Conservation (phyloP, 2,329 filamentous ascomycete species). For the Alternaria arbusti region DNA sequence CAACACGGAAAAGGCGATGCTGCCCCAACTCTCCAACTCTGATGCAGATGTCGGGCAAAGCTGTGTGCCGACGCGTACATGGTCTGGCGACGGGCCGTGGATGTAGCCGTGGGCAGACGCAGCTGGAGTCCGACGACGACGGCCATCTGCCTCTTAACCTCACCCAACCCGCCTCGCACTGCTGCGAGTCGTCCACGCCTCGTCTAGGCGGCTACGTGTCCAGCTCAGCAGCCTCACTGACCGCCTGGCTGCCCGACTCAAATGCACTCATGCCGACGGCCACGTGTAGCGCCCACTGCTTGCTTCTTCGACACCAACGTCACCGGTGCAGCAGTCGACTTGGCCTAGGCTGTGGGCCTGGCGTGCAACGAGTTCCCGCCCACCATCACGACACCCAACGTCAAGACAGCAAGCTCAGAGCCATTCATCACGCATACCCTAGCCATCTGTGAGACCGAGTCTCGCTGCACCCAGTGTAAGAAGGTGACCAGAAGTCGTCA, state of each 20-base stretch:
- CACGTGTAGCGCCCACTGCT: constrained; percentile 22
- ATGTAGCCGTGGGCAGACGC: constrained; percentile 1
- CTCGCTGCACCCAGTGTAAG: not conserved
- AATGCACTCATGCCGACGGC: constrained; percentile 14
- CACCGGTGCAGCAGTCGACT: not conserved
- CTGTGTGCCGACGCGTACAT: constrained; percentile 40
- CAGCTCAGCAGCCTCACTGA: constrained; percentile 18
- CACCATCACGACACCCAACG: not conserved
- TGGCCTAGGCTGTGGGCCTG: constrained; percentile 2
- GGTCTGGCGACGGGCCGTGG: constrained; percentile 28
- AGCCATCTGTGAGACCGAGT: not conserved
- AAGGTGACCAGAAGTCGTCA: not conserved
- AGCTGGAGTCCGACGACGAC: not conserved
- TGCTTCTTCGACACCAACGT: constrained; percentile 2
- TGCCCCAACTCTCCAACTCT: constrained; percentile 46
- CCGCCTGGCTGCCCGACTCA: constrained; percentile 23
- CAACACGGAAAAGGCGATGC: constrained; percentile 14
- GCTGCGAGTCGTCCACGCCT: not conserved
- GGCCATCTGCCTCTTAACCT: constrained; percentile 3
- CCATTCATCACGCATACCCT: not conserved
- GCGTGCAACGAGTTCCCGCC: not conserved
- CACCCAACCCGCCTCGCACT: not conserved
- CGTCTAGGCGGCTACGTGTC: constrained; percentile 25
- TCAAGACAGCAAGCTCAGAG: not conserved
- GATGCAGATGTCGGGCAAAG: constrained; percentile 35